Conservation (phyloP, 2,329 filamentous ascomycete genomes). For the Fonsecaea pugnacius region DNA sequence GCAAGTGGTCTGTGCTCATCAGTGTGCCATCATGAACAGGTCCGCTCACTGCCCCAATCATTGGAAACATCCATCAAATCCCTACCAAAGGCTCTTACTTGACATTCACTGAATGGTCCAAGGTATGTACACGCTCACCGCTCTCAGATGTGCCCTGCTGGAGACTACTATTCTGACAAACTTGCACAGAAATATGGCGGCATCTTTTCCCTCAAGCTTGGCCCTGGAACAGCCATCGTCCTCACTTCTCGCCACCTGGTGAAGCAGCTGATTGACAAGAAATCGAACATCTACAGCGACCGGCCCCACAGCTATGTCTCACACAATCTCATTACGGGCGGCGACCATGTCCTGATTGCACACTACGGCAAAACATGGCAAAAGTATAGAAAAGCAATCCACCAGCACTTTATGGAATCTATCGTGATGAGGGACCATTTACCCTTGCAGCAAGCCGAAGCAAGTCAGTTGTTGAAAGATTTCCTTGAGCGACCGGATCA, state of each 20-base stretch:
- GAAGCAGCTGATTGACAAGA: conserved; percentile 54
- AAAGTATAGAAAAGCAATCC: conserved; percentile 51
- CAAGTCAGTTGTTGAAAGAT: conserved; percentile 54
- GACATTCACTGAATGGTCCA: conserved; percentile 51
- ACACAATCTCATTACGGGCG: conserved; percentile 50
- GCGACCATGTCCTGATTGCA: conserved; percentile 56
- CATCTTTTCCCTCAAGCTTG: conserved; percentile 51
- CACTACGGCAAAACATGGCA: conserved; percentile 54
- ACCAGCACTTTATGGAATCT: conserved; percentile 53
- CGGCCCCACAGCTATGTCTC: conserved; percentile 51
- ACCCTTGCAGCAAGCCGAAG: conserved; percentile 54
- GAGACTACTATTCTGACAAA: conserved; percentile 34
- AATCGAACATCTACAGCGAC: conserved; percentile 50
- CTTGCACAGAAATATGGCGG: conserved; percentile 48
- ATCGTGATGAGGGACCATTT: conserved; percentile 49
- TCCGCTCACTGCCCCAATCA: conserved; percentile 39
- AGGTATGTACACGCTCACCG: conserved; percentile 38
- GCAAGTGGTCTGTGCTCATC: not conserved
- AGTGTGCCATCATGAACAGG: conserved; percentile 5
- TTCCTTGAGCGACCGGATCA: conserved; percentile 48
- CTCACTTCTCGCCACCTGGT: conserved; percentile 48
- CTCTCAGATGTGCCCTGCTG: conserved; percentile 37
- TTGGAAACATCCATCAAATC: conserved; percentile 51
- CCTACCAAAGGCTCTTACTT: conserved; percentile 42
- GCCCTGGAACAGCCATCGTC: conserved; percentile 48